phyloP scores from a whole-genome alignment of 2,329 filamentous ascomycete species.

The Cladosporium sp. region DNA sequence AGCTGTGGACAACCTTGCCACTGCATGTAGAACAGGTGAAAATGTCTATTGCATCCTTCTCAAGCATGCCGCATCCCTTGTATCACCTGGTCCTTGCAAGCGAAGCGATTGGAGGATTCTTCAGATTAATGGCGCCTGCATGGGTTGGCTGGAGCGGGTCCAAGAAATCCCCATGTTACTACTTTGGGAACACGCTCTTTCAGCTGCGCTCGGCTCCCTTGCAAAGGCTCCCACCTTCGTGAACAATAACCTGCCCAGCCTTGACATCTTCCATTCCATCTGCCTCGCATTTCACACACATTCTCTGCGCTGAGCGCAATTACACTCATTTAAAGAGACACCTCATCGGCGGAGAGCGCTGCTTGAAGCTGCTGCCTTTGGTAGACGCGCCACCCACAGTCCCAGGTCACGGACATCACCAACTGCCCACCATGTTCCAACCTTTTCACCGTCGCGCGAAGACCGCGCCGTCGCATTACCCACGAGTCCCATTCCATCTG shows the following conservation, averaged over 20 bases:
- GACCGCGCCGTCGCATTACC: slow-evolving; percentile 42
- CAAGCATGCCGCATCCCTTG: not conserved
- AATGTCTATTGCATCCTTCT: too few species aligned
- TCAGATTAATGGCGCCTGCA: not conserved
- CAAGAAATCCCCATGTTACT: not conserved
- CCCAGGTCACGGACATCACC: not conserved
- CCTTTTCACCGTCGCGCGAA: slow-evolving; percentile 22
- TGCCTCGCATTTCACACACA: not conserved
- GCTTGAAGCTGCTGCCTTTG: not conserved
- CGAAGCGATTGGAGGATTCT: slow-evolving; percentile 4
- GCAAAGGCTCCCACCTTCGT: not conserved
- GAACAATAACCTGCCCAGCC: not conserved
- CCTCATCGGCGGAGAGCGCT: not conserved
- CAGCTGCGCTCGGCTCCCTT: not conserved
- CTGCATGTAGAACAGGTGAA: too few species aligned
- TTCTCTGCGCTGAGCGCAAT: slow-evolving; percentile 14
- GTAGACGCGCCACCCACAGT: not conserved
- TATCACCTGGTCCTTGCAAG: not conserved
- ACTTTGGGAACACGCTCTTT: not conserved
- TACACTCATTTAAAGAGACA: slow-evolving; percentile 10
- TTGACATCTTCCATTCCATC: not conserved
- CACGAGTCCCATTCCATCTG: slow-evolving; percentile 40
- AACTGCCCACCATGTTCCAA: slow-evolving; percentile 7
- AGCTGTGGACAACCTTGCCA: too few species aligned
- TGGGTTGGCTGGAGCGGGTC: too few species aligned